Base-by-base conservation (phyloP, 306 rosid species). In the Ceratonia siliqua region DNA sequence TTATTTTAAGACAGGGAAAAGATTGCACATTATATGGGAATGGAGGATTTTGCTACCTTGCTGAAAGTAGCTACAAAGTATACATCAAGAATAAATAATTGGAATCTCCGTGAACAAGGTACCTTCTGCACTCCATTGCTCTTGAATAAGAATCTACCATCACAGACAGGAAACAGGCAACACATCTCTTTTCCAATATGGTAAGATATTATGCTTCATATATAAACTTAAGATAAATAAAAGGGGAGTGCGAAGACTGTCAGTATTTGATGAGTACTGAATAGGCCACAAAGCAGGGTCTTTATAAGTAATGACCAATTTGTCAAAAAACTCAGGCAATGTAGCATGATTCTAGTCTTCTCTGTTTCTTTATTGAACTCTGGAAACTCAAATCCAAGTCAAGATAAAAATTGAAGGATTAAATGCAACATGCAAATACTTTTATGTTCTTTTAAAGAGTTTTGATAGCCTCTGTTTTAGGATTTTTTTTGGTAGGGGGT, bases 351-450 rank as follows among this genome's bases (percentile, higher is more conserved):
- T 83, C 72, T 76, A 81, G 54, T 92, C 92, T 72, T 85, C 87
- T 78, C 88, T 89, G 54, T 95, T 89, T 94, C 83, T 83, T 92
- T 75, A 94, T 82, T 89, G 92, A 85, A 86, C 83, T 82, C 96
- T 92, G 89, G n/a, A 76, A 85, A 72, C 45, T 33, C 71, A 70
- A 68, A 67, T 32, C 68, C 27, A 25, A 53, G 65, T 66, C 13
- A 64, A 77, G 11, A 65, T 82, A 36, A 74, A 45, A 67, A 38
- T 32, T 33, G 20, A 64, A 39, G 48, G 43, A 27, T 27, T 66
- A 25, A 64, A 68, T 27, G 57, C 39, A 50, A 38, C n/a, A 61
- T 43, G 68, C 62, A 45, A 49, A 33, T 65, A 45, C 43, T 45
- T 27, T 45, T 20, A 8, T 27, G 35, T 53, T 70, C 53, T 57